Conservation (phyloP, 257 asterid species). For the Buddleja alternifolia region DNA sequence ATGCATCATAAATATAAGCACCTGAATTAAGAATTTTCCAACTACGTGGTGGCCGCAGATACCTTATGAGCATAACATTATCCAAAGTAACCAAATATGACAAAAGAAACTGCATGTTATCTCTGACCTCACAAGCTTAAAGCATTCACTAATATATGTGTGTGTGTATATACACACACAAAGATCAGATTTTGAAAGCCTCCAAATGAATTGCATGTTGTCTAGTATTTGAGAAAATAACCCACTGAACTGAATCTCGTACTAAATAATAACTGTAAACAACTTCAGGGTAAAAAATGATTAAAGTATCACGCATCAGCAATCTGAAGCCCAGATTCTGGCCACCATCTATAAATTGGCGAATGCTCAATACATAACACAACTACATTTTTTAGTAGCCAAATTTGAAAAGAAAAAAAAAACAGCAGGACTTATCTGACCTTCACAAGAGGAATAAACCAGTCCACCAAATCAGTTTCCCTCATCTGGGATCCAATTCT, state of each 20-base stretch:
- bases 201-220: not conserved
- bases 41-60: not conserved
- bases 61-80: not conserved
- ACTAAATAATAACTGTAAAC: not conserved
- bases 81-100: not conserved
- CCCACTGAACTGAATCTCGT: not conserved
- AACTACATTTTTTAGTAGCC: slow-evolving; percentile 2
- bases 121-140: not conserved
- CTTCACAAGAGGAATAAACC: slow-evolving; percentile 59
- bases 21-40: not conserved
- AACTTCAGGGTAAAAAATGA: too few species aligned
- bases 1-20: not conserved
- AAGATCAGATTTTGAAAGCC: not conserved
- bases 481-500: slow-evolving; percentile 74
- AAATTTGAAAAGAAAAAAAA: not conserved
- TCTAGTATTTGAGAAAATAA: not conserved
- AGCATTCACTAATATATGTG: not conserved
- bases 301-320: not conserved
- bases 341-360: not conserved
- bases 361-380: not conserved
- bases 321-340: not conserved
- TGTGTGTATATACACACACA: too few species aligned
- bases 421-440: slow-evolving; percentile 33
- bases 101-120: not conserved
- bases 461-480: slow-evolving; percentile 60